phyloP scores from a whole-genome alignment of 352 stramenopile genomes.

The Phytophthora cajani region DNA sequence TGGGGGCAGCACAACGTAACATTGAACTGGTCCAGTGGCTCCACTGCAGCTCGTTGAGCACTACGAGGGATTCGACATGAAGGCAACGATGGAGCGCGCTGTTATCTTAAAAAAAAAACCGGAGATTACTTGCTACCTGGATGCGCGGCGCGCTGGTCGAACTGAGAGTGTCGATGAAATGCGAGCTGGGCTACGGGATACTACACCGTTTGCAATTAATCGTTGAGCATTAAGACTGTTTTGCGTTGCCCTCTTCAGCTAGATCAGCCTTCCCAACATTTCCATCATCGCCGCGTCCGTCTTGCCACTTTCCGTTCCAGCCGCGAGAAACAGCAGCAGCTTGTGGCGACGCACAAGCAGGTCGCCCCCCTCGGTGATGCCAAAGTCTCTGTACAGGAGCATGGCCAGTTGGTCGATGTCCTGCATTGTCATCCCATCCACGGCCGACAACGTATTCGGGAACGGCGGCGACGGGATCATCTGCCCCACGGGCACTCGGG shows the following conservation, averaged over 20 bases:
- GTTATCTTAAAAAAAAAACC: background rate
- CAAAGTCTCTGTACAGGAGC: background rate
- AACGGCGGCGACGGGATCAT: too few relatives aligned
- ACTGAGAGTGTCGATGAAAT: background rate
- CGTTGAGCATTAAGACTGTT: too few relatives aligned
- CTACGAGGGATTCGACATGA: background rate
- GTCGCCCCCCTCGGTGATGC: background rate
- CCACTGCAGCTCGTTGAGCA: too few relatives aligned
- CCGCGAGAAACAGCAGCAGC: background rate
- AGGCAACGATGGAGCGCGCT: background rate
- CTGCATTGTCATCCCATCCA: too few relatives aligned
- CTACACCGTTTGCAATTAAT: too few relatives aligned
- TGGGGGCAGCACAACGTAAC: too few relatives aligned
- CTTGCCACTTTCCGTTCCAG: background rate
- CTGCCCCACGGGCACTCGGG: background rate
- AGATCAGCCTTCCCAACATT: background rate
- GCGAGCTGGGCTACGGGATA: background rate
- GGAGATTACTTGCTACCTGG: background rate
- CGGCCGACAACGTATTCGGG: too few relatives aligned
- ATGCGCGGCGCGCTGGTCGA: background rate
- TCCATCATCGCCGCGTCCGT: background rate
- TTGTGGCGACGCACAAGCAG: background rate
- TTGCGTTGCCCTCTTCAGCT: background rate
- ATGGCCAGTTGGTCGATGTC: too few relatives aligned
- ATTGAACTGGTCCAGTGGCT: too few relatives aligned